phyloP scores from a whole-genome alignment of 148 eudicot species.

The Rhododendron griersonianum region DNA sequence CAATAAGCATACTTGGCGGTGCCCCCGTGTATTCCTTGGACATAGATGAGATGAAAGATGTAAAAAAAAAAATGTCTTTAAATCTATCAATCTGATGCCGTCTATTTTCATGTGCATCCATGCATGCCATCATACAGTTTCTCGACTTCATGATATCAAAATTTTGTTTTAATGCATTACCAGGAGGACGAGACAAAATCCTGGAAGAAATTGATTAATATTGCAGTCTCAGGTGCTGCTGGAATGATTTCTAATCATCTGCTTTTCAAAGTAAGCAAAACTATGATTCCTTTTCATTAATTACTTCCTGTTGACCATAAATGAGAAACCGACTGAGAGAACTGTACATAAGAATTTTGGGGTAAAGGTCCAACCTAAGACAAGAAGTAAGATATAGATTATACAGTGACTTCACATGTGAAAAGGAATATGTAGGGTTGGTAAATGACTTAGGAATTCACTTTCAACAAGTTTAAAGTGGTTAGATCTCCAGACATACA shows the following conservation, averaged over 20 bases:
- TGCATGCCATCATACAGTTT: background rate
- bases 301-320: background rate
- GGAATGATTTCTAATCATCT: constrained; percentile 97
- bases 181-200: constrained; percentile 84
- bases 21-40: background rate
- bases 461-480: background rate
- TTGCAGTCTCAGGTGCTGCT: constrained; percentile 97
- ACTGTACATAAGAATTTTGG: background rate
- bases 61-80: background rate
- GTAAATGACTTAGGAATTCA: background rate
- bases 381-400: background rate
- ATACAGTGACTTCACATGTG: background rate
- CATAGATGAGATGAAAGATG: background rate
- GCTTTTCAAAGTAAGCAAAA: constrained; percentile 68
- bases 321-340: background rate
- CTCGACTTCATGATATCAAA: background rate
- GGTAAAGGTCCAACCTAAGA: background rate
- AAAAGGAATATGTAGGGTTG: background rate
- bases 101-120: background rate
- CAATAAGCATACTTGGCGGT: background rate
- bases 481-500: background rate
- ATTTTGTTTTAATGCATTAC: constrained; percentile 1
- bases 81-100: constrained; percentile 1
- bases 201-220: constrained; percentile 79
- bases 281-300: background rate